Evolutionary conservation across 2,329 filamentous ascomycete genomes (phyloP), one percentile per base, ranked within the genome.

Genomic region (Diplocarpon rosae): DNA sequence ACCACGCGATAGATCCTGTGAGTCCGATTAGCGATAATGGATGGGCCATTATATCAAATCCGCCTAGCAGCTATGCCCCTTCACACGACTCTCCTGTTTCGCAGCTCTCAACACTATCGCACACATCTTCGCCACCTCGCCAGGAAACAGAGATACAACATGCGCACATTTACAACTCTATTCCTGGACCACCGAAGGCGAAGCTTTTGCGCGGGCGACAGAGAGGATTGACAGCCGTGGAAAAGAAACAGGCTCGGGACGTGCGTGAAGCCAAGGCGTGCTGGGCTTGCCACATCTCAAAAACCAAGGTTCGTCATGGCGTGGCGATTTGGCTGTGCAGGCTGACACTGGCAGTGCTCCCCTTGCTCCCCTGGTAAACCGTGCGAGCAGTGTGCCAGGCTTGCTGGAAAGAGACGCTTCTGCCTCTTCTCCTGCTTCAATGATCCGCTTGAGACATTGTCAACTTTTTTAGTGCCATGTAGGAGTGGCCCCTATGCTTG

Each of bases 211-310:
- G 51, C 20, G 59, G 56, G 17, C 56, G 59, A 13, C 51, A 54
- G 35, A 45, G 58, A 33, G 46, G 50, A 4, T 48, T 61, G 8
- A 59, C 59, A 6, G 42, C 50, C n/a, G 40, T 55, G 24, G 58
- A 60, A 46, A 61, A 59, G 45, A 52, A 49, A 43, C 54, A 61
- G 45, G 56, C 57, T 17, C 48, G 56, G 14, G 54, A 59, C 43
- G 59, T 61, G 14, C 49, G 59, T 14, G 53, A 61, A 29, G 56
- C 55, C 4, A 56, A 57, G 38, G 59, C 59, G 28, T 61, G 59
- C 40, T 61, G 59, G 59, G 56, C 57, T 40, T 61, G 58, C 33
- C 59, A 61, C 51, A 58, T 61, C 13, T 60, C 59, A 3, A 61
- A 61, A 31, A 60, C 55, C 11, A 61, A 60, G 50, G 56, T 57